Conservation (phyloP, 2,329 filamentous ascomycete genomes). For the Xylaria sp. region DNA sequence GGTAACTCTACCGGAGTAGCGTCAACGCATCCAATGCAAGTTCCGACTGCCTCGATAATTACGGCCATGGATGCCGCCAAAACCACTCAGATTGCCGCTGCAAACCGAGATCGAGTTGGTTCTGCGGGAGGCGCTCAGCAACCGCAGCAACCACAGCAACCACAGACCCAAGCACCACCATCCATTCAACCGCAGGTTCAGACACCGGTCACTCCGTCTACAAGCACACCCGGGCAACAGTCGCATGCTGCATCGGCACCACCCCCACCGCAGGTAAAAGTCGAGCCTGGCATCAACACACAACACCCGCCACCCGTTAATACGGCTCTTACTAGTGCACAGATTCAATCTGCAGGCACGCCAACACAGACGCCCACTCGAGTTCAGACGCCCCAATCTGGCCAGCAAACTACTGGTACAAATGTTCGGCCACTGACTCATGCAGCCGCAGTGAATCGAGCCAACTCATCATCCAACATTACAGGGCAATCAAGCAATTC, state of each 20-base stretch:
- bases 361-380: slow-evolving; percentile 61
- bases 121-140: slow-evolving; percentile 37
- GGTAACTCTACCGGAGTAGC: slow-evolving; percentile 37
- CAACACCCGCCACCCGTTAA: slow-evolving; percentile 60
- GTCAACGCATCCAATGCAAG: slow-evolving; percentile 47
- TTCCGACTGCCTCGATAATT: slow-evolving; percentile 48
- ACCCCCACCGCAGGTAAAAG: slow-evolving; percentile 50
- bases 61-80: slow-evolving; percentile 50
- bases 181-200: slow-evolving; percentile 33
- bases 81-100: slow-evolving; percentile 46
- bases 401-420: slow-evolving; percentile 39
- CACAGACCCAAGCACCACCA: slow-evolving; percentile 8
- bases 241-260: slow-evolving; percentile 38
- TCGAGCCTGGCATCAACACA: slow-evolving; percentile 48
- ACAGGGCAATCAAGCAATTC: slow-evolving; percentile 45
- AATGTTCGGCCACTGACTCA: slow-evolving; percentile 44
- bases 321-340: slow-evolving; percentile 54
- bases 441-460: slow-evolving; percentile 48
- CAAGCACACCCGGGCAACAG: slow-evolving; percentile 40
- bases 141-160: slow-evolving; percentile 21
- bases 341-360: slow-evolving; percentile 57
- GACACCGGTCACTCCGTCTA: slow-evolving; percentile 42
- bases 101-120: slow-evolving; percentile 38
- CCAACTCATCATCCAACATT: slow-evolving; percentile 47
- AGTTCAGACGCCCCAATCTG: slow-evolving; percentile 60